Conservation (phyloP, 2,329 filamentous ascomycete species). For the Ascosphaera acerosa region DNA sequence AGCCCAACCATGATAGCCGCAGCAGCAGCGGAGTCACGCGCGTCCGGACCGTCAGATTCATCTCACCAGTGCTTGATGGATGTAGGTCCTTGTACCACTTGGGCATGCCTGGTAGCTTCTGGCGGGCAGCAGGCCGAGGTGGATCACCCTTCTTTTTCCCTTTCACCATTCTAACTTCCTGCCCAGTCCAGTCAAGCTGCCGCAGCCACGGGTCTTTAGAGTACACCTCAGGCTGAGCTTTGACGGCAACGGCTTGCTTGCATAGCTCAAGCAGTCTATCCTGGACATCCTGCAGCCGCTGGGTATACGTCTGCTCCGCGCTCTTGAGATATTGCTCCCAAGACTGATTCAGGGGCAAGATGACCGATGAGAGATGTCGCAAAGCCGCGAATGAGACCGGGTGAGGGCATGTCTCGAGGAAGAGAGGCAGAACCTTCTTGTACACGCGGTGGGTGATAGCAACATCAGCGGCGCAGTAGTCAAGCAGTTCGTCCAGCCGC, state of each 20-base stretch:
- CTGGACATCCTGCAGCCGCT: slow-evolving; percentile 50
- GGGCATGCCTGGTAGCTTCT: slow-evolving; percentile 89
- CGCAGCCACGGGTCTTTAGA: slow-evolving; percentile 66
- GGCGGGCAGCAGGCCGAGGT: slow-evolving; percentile 48
- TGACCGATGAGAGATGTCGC: slow-evolving; percentile 77
- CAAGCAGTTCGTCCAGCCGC: slow-evolving; percentile 57
- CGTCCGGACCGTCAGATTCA: slow-evolving; percentile 62
- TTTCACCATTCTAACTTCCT: slow-evolving; percentile 77
- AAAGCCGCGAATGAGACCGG: slow-evolving; percentile 92
- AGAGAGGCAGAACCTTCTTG: slow-evolving; percentile 74
- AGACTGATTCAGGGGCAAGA: slow-evolving; percentile 64
- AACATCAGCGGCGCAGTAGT: slow-evolving; percentile 91
- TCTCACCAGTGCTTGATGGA: slow-evolving; percentile 34
- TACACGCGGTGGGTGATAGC: slow-evolving; percentile 85
- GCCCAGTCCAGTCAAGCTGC: slow-evolving; percentile 87
- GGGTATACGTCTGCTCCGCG: slow-evolving; percentile 62
- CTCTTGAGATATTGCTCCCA: slow-evolving; percentile 72
- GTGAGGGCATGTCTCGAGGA: slow-evolving; percentile 74
- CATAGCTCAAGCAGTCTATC: slow-evolving; percentile 47
- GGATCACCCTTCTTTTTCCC: slow-evolving; percentile 68
- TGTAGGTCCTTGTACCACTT: slow-evolving; percentile 92
- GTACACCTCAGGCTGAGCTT: slow-evolving; percentile 42
- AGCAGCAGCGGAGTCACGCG: slow-evolving; percentile 68
- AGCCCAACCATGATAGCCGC: slow-evolving; percentile 63
- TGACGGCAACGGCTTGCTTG: slow-evolving; percentile 51